A percentile compares a stretch with the other conserved stretches of the same genome.
Evolutionary conservation across 192 early-diverging fungal genomes (phyloP).

Genomic region (Umbelopsis sp.): DNA sequence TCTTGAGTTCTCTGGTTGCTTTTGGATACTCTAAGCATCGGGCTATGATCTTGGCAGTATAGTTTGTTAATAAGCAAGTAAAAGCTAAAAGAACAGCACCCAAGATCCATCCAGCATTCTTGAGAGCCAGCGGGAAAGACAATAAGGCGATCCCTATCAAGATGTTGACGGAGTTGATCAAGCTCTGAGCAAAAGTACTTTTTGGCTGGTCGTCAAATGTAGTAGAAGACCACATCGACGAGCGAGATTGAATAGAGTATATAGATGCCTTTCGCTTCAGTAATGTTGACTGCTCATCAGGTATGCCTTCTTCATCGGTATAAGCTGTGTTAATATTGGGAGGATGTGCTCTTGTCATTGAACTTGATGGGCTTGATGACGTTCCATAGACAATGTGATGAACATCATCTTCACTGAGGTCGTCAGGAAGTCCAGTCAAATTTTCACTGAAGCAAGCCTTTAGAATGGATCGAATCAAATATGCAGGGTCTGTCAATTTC

Average conservation of each 20-base stretch:
- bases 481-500: neutral
- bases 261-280: neutral
- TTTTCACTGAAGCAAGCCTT: neutral
- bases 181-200: slow-evolving; percentile 44
- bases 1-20: neutral
- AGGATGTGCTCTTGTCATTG: neutral
- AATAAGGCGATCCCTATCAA: slow-evolving; percentile 67
- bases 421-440: neutral
- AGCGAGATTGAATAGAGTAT: neutral
- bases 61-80: slow-evolving; percentile 44
- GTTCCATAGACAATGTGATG: neutral
- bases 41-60: slow-evolving; percentile 62
- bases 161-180: slow-evolving; percentile 64
- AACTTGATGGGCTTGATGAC: neutral
- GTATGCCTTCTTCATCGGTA: neutral
- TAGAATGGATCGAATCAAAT: neutral
- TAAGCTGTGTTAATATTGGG: neutral
- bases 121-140: slow-evolving; percentile 60
- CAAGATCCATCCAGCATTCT: slow-evolving; percentile 57
- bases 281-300: neutral
- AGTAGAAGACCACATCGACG: neutral
- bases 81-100: slow-evolving; percentile 53
- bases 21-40: slow-evolving; percentile 39
- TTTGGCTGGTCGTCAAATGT: slow-evolving; percentile 5
- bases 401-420: neutral